These are phyloP conservation scores for Xylariaceae sp. DNA, from an alignment of 2,329 filamentous ascomycete species.

Conservation along the genomic window DNA sequence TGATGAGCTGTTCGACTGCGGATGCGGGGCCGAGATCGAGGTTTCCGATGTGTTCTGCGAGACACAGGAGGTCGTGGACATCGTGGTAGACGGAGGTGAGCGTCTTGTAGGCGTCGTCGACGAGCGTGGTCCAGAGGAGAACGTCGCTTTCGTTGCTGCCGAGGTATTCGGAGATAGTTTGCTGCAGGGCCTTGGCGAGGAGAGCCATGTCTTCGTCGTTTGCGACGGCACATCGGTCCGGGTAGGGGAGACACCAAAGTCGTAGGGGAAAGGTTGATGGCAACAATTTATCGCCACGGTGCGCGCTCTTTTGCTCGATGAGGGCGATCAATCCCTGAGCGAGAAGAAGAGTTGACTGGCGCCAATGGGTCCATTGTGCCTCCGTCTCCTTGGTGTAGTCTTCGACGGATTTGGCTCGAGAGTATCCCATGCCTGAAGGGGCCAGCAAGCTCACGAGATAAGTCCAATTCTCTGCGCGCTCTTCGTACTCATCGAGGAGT, in stretches of 20 bases:
- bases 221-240: neutral
- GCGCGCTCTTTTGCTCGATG: constrained; percentile 7
- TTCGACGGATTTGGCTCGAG: neutral
- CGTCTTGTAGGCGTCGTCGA: neutral
- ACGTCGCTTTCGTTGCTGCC: constrained; percentile 3
- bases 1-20: constrained; percentile 10
- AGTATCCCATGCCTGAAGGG: neutral
- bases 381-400: neutral
- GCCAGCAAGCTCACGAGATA: constrained; percentile 4
- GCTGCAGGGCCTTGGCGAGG: neutral
- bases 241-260: constrained; percentile 14
- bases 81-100: constrained; percentile 4
- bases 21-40: neutral
- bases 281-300: neutral
- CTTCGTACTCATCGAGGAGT: constrained; percentile 15
- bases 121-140: constrained; percentile 13
- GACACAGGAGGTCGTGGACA: neutral
- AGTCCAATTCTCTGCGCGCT: constrained; percentile 3
- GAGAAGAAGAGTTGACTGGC: neutral
- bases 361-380: constrained; percentile 5
- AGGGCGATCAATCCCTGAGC: constrained; percentile 4
- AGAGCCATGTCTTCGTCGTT: neutral
- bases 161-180: constrained; percentile 1
- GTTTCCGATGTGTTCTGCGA: constrained; percentile 9
- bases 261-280: constrained; percentile 14